These are phyloP conservation scores for Rhododendron vialii DNA, from an alignment of 148 eudicot genomes.

Conservation along the genomic window DNA sequence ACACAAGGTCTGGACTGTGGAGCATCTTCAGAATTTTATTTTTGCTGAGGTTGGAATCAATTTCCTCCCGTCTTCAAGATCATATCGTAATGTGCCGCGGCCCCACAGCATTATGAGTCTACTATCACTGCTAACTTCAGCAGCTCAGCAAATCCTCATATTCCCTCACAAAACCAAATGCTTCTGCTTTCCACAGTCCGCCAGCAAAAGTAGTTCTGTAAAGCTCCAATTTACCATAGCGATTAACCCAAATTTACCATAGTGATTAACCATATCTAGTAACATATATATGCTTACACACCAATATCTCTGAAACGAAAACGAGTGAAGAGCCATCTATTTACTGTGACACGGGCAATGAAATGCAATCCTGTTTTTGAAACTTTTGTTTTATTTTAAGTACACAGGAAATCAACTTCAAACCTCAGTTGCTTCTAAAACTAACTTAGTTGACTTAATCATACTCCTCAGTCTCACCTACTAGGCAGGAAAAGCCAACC, in stretches of 20 bases:
- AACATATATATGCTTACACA: not conserved
- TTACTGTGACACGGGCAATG: not conserved
- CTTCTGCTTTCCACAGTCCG: not conserved
- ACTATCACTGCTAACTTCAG: constrained; percentile 9
- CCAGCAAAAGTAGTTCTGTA: not conserved
- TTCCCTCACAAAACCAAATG: constrained; percentile 7
- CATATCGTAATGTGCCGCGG: not conserved
- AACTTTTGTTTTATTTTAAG: too few relatives aligned
- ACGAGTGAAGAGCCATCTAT: not conserved
- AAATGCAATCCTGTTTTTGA: not conserved
- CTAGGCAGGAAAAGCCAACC: not conserved
- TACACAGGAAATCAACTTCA: not conserved
- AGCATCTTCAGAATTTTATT: constrained; percentile 14
- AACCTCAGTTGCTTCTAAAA: not conserved
- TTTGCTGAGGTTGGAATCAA: not conserved
- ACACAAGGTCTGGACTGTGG: not conserved
- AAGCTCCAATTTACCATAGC: not conserved
- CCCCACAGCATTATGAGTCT: not conserved
- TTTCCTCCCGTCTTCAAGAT: not conserved
- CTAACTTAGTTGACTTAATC: not conserved
- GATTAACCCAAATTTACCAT: not conserved
- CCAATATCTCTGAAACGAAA: not conserved
- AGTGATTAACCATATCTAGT: not conserved
- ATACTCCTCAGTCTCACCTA: not conserved
- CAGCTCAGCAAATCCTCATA: not conserved